Base-by-base conservation (phyloP, 306 rosid genomes). In the Cucurbita argyrosperma region DNA sequence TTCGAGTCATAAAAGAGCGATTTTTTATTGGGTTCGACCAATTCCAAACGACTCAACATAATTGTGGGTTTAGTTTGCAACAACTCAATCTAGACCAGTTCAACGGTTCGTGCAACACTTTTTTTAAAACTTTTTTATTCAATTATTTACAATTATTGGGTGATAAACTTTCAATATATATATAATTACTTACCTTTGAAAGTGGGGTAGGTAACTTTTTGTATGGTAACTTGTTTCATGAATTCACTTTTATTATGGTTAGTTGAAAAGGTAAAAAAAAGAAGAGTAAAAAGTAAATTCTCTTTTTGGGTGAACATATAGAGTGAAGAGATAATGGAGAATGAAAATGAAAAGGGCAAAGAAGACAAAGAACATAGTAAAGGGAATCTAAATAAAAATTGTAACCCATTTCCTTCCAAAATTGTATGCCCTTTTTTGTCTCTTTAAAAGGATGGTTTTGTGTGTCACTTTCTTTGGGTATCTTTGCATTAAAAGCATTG, bases 341-440 rank as follows among this genome's bases (percentile, higher is more conserved):
- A 46, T 30, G n/a, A 45, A 66, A 18, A 4, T 39, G 49, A 64
- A 64, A 66, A 47, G 4, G 4, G 0, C 4, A 67, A 46, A 46
- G 5, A 26, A 30, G 35, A 21, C 3, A 7, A 7, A 50, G 26
- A 49, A 35, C 74, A 70, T 70, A 1, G 47, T 70, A 4, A 4
- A 70, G 26, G 74, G 74, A 70, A 70, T 70, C 74, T 70, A 30
- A 16, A 47, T 12, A 69, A 68, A 68, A 47, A 26, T 69, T 23
- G 53, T 15, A 49, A 21, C 23, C 23, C 23, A 21, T 21, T 21
- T 21, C 23, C 23, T 21, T 21, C 23, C 23, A 21, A 21, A 21
- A 21, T 69, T 23, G 53, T 15, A 49, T 46, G 73, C 39, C 54
- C 10, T 46, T 11, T 23, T 68, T 69, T 49, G 47, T 51, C 74